Evolutionary conservation across 208 protist species (phyloP).

Genomic region (Trypanosoma mega): DNA sequence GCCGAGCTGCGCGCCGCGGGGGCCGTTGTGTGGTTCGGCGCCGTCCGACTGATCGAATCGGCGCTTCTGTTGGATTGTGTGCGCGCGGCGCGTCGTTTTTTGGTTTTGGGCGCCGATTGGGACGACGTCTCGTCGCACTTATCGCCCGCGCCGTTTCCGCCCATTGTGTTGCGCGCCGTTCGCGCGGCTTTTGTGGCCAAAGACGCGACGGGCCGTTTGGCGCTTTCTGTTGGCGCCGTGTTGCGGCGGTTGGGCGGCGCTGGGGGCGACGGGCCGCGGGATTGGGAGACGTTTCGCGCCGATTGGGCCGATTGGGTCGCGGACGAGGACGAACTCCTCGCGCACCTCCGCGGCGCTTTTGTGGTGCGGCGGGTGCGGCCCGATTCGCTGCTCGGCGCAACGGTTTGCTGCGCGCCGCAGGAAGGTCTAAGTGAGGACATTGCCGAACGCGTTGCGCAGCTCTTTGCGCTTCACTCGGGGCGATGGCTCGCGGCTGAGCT

Average conservation of each 20-base stretch:
- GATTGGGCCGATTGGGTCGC: slow-evolving; percentile 31
- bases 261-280: slow-evolving; percentile 23
- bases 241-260: slow-evolving; percentile 42
- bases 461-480: slow-evolving; percentile 55
- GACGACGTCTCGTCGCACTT: slow-evolving; percentile 29
- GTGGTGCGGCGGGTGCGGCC: slow-evolving; percentile 14
- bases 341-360: slow-evolving; percentile 37
- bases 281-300: slow-evolving; percentile 37
- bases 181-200: slow-evolving; percentile 42
- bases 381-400: slow-evolving; percentile 22
- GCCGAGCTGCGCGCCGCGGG: slow-evolving; percentile 28
- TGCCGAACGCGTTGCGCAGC: slow-evolving; percentile 30
- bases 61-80: slow-evolving; percentile 40
- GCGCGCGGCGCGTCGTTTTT: slow-evolving; percentile 31
- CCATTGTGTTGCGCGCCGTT: slow-evolving; percentile 49
- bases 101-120: slow-evolving; percentile 35
- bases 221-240: slow-evolving; percentile 34
- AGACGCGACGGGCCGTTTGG: background rate
- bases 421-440: slow-evolving; percentile 40
- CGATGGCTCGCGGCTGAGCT: slow-evolving; percentile 46
- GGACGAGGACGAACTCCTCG: slow-evolving; percentile 22
- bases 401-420: slow-evolving; percentile 45
- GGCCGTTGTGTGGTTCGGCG: slow-evolving; percentile 49
- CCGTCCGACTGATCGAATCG: slow-evolving; percentile 56
- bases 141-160: slow-evolving; percentile 57